phyloP scores from a whole-genome alignment of 1,139 yeast species.

The Geotrichum australiense region DNA sequence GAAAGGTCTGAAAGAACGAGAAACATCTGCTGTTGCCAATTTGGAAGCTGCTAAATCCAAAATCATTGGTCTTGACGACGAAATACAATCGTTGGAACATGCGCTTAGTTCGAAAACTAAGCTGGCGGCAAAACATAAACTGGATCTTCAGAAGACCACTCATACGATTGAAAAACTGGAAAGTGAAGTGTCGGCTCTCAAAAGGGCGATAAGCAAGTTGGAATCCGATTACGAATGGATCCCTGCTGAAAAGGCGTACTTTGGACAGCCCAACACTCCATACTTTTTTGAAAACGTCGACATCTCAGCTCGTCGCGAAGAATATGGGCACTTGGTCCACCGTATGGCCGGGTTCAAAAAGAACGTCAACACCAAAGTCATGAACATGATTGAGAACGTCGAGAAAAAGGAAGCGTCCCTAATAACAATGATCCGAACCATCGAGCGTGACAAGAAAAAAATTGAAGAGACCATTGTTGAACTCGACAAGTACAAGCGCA shows the following conservation, averaged over 20 bases:
- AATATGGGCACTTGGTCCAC: conserved; percentile 51
- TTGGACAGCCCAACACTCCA: conserved; percentile 35
- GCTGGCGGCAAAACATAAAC: conserved; percentile 43
- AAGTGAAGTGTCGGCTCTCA: conserved; percentile 37
- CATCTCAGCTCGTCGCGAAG: conserved; percentile 53
- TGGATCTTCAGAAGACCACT: conserved; percentile 51
- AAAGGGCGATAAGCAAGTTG: conserved; percentile 44
- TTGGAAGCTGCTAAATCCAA: conserved; percentile 59
- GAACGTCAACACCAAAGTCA: conserved; percentile 79
- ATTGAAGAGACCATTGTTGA: conserved; percentile 85
- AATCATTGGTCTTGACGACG: conserved; percentile 69
- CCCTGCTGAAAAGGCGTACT: conserved; percentile 47
- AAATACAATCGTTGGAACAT: conserved; percentile 55
- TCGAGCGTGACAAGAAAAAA: conserved; percentile 83
- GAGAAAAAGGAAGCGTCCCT: conserved; percentile 81
- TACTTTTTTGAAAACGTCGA: conserved; percentile 41
- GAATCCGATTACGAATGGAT: conserved; percentile 66
- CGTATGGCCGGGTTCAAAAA: conserved; percentile 67
- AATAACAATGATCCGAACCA: conserved; percentile 74
- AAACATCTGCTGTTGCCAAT: conserved; percentile 38
- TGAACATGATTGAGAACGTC: conserved; percentile 90
- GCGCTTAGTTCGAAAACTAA: conserved; percentile 49
- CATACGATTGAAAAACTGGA: conserved; percentile 60
- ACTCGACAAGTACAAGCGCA: conserved; percentile 77
- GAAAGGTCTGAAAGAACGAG: conserved; percentile 30